A percentile compares a stretch with the other conserved stretches of the same genome.
These are phyloP conservation scores for Phytophthora vignae DNA, from an alignment of 352 stramenopile species.

Conservation along the genomic window DNA sequence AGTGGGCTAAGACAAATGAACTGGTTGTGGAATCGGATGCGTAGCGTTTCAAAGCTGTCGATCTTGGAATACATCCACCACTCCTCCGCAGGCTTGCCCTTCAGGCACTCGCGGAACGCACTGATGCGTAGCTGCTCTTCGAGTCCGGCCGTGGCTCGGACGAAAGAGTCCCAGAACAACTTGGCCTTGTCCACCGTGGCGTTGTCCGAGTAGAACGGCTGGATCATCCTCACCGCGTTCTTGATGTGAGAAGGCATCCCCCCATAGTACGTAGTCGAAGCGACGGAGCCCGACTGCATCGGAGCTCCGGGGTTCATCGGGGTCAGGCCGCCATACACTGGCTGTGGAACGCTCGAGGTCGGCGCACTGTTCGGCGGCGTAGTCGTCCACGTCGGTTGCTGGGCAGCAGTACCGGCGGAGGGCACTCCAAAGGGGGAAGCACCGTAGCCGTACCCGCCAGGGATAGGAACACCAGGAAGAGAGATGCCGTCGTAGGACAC, in stretches of 20 bases:
- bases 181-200: not conserved
- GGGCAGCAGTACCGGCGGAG: not conserved
- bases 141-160: not conserved
- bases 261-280: not conserved
- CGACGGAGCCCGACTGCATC: no score
- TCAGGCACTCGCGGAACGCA: not conserved
- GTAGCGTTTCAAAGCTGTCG: not conserved
- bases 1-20: not conserved
- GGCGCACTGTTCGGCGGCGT: no score
- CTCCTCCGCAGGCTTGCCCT: not conserved
- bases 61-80: not conserved
- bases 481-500: no score
- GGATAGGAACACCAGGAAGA: no score
- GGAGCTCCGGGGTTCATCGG: no score
- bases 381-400: not conserved
- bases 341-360: no score
- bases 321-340: no score
- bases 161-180: not conserved
- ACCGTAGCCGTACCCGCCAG: no score
- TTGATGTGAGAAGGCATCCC: not conserved
- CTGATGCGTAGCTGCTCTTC: not conserved
- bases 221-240: not conserved
- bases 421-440: no score
- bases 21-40: not conserved
- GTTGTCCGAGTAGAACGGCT: not conserved